Evolutionary conservation across 2,329 filamentous ascomycete genomes (phyloP), one percentile per base, ranked within the genome.

Genomic region (Cytospora mali): DNA sequence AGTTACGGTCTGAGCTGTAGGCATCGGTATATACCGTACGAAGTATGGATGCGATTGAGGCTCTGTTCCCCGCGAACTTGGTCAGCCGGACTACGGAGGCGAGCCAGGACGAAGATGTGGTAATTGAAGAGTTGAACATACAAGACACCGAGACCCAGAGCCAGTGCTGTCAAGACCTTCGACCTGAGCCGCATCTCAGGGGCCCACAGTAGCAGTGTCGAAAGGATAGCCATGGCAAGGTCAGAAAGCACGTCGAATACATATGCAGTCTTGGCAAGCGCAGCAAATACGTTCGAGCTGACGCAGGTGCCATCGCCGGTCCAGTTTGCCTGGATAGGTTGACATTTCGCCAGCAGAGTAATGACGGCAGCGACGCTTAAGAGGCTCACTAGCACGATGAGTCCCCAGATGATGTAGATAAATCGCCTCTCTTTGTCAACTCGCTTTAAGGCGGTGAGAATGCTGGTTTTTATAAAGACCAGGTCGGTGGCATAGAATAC

Each of bases 381-480:
- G n/a, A 55, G 7, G 56, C 61, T 63, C 10, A 65, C 64, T 6
- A 65, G 21, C 23, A 54, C 61, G 28, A 65, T 65, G 31, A 65
- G 61, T 13, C 49, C 61, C 61, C 64, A 65, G 53, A 63, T 23
- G 50, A 50, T 25, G 27, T 61, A 63, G 16, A 35, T 35, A 50
- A 61, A 65, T 16, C 61, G 61, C 35, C 51, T 33, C 4, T 54
- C 27, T 39, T 54, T 58, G 56, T 62, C 61, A 39, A 65, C 42
- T 3, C 61, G 53, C 39, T 65, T 63, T 18, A 65, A 29, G 7
- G 64, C 54, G 33, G 49, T 61, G 29, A 65, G 56, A 23, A 65
- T 65, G 53, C 64, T 65, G 31, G 64, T 55, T 27, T 65, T 65
- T 39, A 65, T 61, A 42, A 63, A 65, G 31, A 65, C 64, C 9